Base-by-base conservation (phyloP, 257 asterid species). In the Oldenlandia corymbosa region DNA sequence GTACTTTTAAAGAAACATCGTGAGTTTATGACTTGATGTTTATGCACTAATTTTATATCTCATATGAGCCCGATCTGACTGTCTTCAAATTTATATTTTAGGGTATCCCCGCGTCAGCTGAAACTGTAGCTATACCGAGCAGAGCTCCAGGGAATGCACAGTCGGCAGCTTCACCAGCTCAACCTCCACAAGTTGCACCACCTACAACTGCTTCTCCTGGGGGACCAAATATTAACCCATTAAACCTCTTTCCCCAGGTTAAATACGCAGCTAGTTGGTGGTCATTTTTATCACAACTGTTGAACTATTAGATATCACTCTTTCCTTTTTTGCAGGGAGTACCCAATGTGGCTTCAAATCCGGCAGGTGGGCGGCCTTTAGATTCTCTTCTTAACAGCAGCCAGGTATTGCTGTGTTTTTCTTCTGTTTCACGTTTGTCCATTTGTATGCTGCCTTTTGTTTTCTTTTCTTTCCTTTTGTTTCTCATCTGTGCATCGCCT, bases 241-340 rank as follows among this genome's bases (percentile, higher is more conserved):
- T 88, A 42, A 73, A 88, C 83, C 88, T 88, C 53, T 88, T 88
- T 53, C 96, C 96, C 5, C 96, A 84, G 95, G 96, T 86, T 71
- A 34, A 49, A 51, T 64, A 41, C 57, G 64, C 14, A 10, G 13
- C 67, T 54, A 49, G 4, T 47, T 47, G 20, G 12, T 47, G 20
- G 12, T 30, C 58, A 28, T 28, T 16, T 28, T 60, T 50, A 9
- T 10, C 9, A 13, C 5, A 20, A 21, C 31, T 64, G n/a, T 14
- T 14, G 11, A 17, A 13, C 11, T 43, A 26, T 14, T 58, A 32
- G 21, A 63, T 31, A 43, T 20, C 16, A 24, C 10, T 20, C n/a
- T 42, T 50, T 20, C 39, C 66, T 56, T 36, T 45, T n/a, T 71
- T 7, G 60, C 73, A 86, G 95, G 95, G 91, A 27, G 68, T 82